These are phyloP conservation scores for Puccinia coronata DNA, from an alignment of 1,284 basidiomycete genomes.

Conservation along the genomic window DNA sequence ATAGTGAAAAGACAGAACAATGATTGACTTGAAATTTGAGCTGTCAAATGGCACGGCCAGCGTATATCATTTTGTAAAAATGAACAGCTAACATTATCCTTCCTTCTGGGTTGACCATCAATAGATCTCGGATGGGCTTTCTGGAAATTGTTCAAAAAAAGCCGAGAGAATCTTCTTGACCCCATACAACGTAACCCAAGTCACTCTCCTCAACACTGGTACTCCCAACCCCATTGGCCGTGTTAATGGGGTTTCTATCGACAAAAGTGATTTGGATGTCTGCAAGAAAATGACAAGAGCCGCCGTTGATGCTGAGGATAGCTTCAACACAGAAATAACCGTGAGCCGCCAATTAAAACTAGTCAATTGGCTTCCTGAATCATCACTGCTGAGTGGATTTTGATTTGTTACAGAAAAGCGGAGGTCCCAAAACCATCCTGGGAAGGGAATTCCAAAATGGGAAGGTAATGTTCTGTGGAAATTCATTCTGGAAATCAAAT, in stretches of 20 bases:
- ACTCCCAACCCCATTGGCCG: too few relatives aligned
- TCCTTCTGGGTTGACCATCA: too few relatives aligned
- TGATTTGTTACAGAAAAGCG: background rate
- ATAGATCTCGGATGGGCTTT: background rate
- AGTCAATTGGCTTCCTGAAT: too few relatives aligned
- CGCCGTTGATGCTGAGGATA: background rate
- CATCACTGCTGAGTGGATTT: background rate
- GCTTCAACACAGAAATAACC: background rate
- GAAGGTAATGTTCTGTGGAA: background rate
- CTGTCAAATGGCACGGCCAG: too few relatives aligned
- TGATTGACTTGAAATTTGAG: too few relatives aligned
- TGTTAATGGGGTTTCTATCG: background rate
- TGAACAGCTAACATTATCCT: too few relatives aligned
- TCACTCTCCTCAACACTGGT: background rate
- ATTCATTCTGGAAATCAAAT: background rate
- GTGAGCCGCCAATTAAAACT: too few relatives aligned
- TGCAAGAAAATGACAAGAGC: background rate
- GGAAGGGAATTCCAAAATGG: background rate
- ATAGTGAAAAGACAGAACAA: too few relatives aligned
- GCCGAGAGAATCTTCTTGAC: background rate
- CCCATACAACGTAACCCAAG: background rate
- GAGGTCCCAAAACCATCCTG: background rate
- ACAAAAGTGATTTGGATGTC: background rate
- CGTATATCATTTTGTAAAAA: too few relatives aligned
- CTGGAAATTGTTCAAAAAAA: background rate